Base-by-base conservation (phyloP, 192 early-diverging fungal species). In the Coemansia biformis region DNA sequence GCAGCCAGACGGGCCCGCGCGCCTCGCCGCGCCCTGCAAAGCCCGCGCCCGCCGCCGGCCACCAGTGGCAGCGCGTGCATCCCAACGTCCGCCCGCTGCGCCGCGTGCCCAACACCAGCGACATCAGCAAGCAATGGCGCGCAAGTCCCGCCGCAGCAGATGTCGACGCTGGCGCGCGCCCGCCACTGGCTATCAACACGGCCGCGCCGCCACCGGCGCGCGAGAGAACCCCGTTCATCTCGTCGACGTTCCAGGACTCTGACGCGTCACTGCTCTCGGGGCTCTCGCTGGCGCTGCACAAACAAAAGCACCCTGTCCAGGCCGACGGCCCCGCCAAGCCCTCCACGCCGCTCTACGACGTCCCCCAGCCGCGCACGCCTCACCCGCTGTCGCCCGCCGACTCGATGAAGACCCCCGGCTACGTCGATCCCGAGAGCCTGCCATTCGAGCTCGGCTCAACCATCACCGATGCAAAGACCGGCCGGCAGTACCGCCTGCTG, bases 51-150 rank as follows among this genome's bases (percentile, higher is more conserved):
- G 38, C 63, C 29, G 63, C 58, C 6, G 64, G 50, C 23, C 53
- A 60, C 10, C 60, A 71, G 44, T 44, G 58, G 56, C 56, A 45
- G 48, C 60, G 40, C 48, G 37, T 36, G 5, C 28, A 41, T 51
- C 15, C 42, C 57, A 52, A 56, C 24, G 46, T 28, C 18, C 53
- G 53, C 46, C 56, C 70, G 36, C 38, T 46, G 26, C 70, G 70
- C 43, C 70, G 70, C 34, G 48, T 39, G 22, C 61, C 70, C 43
- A 74, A 74, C 43, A 51, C 63, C 24, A 48, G 38, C 51, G 53
- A 62, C 54, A 50, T 66, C 54, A 66, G 53, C 68, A 63, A 66
- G 59, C 70, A 66, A 40, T 74, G 70, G 70, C 70, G 70, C 36
- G 54, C 63, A 2, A 41, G 49, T 21, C 54, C 59, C 26, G 44